Evolutionary conservation across 1,284 basidiomycete genomes (phyloP).

Genomic region (Apiotrichum sp.): DNA sequence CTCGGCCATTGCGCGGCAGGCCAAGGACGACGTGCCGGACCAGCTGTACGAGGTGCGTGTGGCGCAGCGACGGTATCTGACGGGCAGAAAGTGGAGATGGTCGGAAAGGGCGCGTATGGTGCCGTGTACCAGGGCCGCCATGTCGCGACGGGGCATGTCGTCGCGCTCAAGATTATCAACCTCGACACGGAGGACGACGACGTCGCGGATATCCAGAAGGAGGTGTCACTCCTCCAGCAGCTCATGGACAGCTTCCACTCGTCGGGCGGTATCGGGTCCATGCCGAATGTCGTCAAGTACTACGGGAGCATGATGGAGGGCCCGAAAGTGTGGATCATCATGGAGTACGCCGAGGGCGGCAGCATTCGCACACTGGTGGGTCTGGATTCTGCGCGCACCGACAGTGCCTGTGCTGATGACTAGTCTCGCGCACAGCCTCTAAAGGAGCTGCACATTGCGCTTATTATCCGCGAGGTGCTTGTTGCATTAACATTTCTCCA

Average conservation of each 20-base stretch:
- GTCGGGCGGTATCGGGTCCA: constrained; percentile 14
- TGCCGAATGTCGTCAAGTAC: constrained; percentile 82
- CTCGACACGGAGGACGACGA: constrained; percentile 96
- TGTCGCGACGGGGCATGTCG: constrained; percentile 72
- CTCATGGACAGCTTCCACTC: constrained; percentile 54
- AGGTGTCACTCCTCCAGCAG: constrained; percentile 86
- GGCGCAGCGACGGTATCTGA: background rate
- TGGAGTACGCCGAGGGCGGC: constrained; percentile 96
- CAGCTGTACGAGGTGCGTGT: constrained; percentile 36
- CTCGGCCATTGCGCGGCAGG: constrained; percentile 30
- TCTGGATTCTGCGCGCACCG: background rate
- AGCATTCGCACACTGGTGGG: constrained; percentile 77
- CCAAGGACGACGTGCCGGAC: constrained; percentile 40
- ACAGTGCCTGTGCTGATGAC: constrained; percentile 52
- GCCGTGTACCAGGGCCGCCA: constrained; percentile 93
- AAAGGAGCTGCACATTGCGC: constrained; percentile 80
- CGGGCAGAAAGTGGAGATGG: constrained; percentile 59
- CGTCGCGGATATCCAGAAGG: constrained; percentile 91
- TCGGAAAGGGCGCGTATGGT: constrained; percentile 92
- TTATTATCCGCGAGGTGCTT: constrained; percentile 86
- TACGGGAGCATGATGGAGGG: constrained; percentile 93
- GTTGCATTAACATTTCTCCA: constrained; percentile 81
- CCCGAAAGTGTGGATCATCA: constrained; percentile 95
- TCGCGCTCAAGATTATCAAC: constrained; percentile 97
- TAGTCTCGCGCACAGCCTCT: constrained; percentile 74